A percentile compares a stretch with the other conserved stretches of the same genome.
These are phyloP conservation scores for Trichaptum fuscoviolaceum DNA, from an alignment of 768 basidiomycete genomes.

Conservation along the genomic window DNA sequence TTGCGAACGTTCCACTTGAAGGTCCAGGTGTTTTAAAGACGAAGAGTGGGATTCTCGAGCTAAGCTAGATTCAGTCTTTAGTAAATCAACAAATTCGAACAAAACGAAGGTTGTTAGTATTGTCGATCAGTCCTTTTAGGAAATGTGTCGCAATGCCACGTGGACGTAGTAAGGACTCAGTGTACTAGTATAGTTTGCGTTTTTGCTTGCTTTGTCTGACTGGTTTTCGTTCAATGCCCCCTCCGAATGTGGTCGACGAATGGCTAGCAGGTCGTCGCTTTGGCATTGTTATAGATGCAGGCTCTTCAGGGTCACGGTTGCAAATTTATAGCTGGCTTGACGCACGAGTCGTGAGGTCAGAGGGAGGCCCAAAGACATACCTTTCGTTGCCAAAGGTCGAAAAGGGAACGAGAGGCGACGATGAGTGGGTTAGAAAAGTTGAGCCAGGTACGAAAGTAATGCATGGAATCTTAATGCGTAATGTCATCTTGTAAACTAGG, in stretches of 20 bases:
- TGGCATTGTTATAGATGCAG: constrained; percentile 96
- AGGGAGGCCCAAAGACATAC: constrained; percentile 43
- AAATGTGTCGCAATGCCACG: background rate
- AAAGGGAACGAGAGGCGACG: constrained; percentile 78
- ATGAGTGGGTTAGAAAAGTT: constrained; percentile 86
- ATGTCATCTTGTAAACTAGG: constrained; percentile 42
- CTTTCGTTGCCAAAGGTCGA: constrained; percentile 77
- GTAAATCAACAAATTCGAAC: background rate
- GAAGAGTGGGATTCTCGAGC: background rate
- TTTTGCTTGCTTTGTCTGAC: background rate
- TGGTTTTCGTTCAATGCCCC: constrained; percentile 51
- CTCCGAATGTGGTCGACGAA: constrained; percentile 61
- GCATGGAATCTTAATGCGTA: background rate
- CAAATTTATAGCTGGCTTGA: constrained; percentile 98
- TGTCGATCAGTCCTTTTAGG: background rate
- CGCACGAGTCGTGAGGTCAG: constrained; percentile 54
- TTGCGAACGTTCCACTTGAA: no score
- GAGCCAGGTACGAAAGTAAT: constrained; percentile 73
- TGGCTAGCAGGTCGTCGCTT: constrained; percentile 81
- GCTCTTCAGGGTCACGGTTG: constrained; percentile 92
- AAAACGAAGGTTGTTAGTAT: background rate
- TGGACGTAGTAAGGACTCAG: background rate
- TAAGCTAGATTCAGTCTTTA: background rate
- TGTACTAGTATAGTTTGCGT: background rate
- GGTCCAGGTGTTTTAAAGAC: background rate